Base-by-base conservation (phyloP, 2,329 filamentous ascomycete species). In the Colletotrichum tropicale region DNA sequence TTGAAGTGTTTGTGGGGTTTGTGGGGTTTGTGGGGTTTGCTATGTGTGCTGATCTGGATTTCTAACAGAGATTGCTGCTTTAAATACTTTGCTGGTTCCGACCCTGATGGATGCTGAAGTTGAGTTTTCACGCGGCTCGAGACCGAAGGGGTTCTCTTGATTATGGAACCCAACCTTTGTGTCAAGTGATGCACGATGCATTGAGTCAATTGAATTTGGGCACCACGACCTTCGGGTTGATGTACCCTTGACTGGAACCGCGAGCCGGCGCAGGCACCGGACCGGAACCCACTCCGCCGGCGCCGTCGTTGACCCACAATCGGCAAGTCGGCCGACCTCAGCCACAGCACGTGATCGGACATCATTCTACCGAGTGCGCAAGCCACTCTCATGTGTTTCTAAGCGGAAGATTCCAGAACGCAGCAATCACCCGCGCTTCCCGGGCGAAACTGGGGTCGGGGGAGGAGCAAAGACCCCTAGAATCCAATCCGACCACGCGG, bases 391-490 rank as follows among this genome's bases (percentile, higher is more conserved):
- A 3, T 52, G 43, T 21, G 73, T 76, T 76, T 76, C 74, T 76
- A 74, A 76, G 70, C 74, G 70, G 74, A 76, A 76, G 74, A 76
- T 76, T 76, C 74, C 56, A 76, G 74, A 76, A 76, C 26, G 48
- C 32, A 60, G 61, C 43, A n/a, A 18, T 16, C 70, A 55, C 36
- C 74, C 74, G 74, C 58, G n/a, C 38, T 55, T 65, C 58, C 70
- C 64, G 65, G 43, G 58, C 43, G 34, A 71, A 68, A 58, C 70
- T 76, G 74, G 74, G 70, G 70, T 72, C 12, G 36, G 30, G 34
- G 24, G 72, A 34, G 21, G 32, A 56, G 43, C 36, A 61, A 30
- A 43, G 70, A 69, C 64, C 70, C 72, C 30, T 72, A 66, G 62
- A 75, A 66, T 74, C 30, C 62, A 70, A 48, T 48, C 32, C 71